Evolutionary conservation across 305 asterid genomes (phyloP), one percentile per base, ranked within the genome.

Genomic region (Fraxinus albicans): DNA sequence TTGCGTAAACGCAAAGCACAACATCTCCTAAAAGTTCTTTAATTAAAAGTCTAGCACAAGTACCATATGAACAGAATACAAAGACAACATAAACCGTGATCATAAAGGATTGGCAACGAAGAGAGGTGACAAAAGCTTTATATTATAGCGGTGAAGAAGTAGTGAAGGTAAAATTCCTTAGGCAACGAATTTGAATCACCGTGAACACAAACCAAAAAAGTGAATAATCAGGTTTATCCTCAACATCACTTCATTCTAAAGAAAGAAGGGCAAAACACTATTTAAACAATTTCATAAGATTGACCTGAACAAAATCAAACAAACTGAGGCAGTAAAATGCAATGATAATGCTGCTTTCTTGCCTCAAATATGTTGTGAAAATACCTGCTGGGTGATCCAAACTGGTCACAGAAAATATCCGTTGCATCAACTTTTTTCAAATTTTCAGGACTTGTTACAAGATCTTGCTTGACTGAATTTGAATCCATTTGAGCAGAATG

Each of bases 381-480:
- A 74, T 85, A 93, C 95, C 97, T 91, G 94, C 90, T 84, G 93
- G 89, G 89, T 82, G 91, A 85, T 82, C 88, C 90, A 79, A 86
- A 85, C 60, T 87, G 93, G 69, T 88, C 85, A 1, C 77, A 33
- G 74, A 83, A 86, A 86, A 89, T 83, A 85, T 91, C 91, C 42
- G 75, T 84, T 15, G 87, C 74, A 83, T 89, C 89, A 80, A 86
- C 36, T 47, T 83, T 88, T 29, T 87, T 88, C 50, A 90, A 81
- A 65, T 90, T 86, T 44, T 79, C 88, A 12, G 86, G 78, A 86
- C 85, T 79, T 80, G 84, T 85, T 40, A 44, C 80, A 83, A 74
- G 90, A 35, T 88, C 89, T 84, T 88, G 83, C 81, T 80, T 84
- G 60, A 60, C 78, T 78, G 85, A 80, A 84, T 80, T 83, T n/a